A percentile compares a stretch with the other conserved stretches of the same genome.
These are phyloP conservation scores for Colletotrichum graminicola DNA, from an alignment of 2,329 filamentous ascomycete genomes.

Conservation along the genomic window DNA sequence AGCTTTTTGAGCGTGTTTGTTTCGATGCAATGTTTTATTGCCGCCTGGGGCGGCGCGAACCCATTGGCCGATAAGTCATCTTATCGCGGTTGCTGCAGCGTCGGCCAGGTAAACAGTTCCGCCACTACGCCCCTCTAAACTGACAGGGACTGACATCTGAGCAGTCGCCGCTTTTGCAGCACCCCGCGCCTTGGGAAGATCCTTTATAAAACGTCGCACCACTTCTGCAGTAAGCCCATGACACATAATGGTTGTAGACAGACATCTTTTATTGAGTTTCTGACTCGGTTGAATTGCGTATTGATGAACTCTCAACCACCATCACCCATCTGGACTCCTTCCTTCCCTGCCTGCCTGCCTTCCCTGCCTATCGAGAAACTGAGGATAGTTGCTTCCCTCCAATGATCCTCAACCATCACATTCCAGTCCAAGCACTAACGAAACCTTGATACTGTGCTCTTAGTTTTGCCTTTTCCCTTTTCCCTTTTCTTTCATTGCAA, in stretches of 20 bases:
- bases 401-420: not conserved
- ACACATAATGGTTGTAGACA: not conserved
- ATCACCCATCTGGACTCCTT: not conserved
- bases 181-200: not conserved
- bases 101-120: constrained; percentile 34
- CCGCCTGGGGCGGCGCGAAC: constrained; percentile 18
- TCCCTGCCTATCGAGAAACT: not conserved
- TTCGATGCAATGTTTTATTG: constrained; percentile 22
- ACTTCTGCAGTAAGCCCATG: not conserved
- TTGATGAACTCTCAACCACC: not conserved
- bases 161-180: constrained; percentile 28
- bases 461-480: no score
- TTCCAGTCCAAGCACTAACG: no score
- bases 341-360: not conserved
- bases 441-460: not conserved
- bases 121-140: constrained; percentile 21
- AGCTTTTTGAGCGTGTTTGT: constrained; percentile 38
- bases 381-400: not conserved
- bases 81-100: constrained; percentile 40
- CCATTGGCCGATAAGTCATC: constrained; percentile 40
- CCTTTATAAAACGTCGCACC: not conserved
- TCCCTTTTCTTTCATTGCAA: not conserved
- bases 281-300: not conserved
- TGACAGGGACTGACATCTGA: not conserved
- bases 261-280: not conserved